Evolutionary conservation across 164 flowering plant genomes (phyloP), one percentile per base, ranked within the genome.

Genomic region (Nymphaea thermarum): DNA sequence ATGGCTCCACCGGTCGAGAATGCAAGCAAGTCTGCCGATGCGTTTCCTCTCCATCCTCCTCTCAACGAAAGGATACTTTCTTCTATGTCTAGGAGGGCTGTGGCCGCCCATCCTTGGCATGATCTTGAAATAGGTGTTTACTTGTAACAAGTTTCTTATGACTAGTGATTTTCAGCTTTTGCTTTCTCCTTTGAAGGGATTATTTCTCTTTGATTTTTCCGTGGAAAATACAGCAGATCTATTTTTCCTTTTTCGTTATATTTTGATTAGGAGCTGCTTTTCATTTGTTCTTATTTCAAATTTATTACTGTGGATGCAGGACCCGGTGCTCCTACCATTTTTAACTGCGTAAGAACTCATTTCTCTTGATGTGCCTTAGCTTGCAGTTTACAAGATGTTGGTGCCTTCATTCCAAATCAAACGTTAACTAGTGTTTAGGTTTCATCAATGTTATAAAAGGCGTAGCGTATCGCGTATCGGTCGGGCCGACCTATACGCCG

Each of bases 21-120:
- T 64, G 69, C 79, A 53, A 70, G n/a, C 67, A 73, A 79, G 18
- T 43, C 62, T 47, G 8, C 43, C 60, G 64, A 42, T 44, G 14
- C 76, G 6, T 68, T 72, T 41, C 71, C 63, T 41, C 14, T 85
- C 18, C 82, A 73, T 67, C 85, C 86, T 4, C 87, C 86, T 70
- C 86, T 90, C 7, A 90, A 87, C 69, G 96, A 90, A 74, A 84
- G 96, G 75, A 90, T 88, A 25, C 86, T 62, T 90, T 84, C 94
- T 43, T 88, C 96, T 55, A 16, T 90, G 87, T 76, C 86, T 61
- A 82, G 84, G 76, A 82, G 90, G 68, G 70, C 87, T 42, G 86
- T 85, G 71, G 96, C 96, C 66, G 93, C 96, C 45, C 96, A 90
- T 70, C 96, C 96, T 64, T 90, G 96, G 93, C 96, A 90, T 81